These are phyloP conservation scores for Teunomyces atbi DNA, from an alignment of 805 yeast species.

Conservation along the genomic window DNA sequence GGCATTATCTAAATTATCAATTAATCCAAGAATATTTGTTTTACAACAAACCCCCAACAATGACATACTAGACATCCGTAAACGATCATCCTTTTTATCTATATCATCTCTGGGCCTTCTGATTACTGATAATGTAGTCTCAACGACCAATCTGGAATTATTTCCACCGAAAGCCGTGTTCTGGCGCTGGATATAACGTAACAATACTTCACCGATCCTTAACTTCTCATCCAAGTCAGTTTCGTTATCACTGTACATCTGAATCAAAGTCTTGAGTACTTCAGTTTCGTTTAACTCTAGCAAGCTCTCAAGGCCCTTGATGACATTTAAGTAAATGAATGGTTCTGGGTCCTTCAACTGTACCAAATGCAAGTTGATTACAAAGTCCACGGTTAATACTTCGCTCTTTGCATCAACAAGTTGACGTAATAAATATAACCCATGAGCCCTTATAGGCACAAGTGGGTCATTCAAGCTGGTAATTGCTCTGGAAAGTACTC, in stretches of 20 bases:
- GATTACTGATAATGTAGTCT: slow-evolving; percentile 41
- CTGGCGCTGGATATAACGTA: slow-evolving; percentile 52
- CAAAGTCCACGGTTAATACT: slow-evolving; percentile 52
- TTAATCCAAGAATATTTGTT: slow-evolving; percentile 54
- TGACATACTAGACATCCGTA: slow-evolving; percentile 87
- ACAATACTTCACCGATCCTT: slow-evolving; percentile 77
- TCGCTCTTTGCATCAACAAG: slow-evolving; percentile 51
- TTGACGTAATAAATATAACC: slow-evolving; percentile 61
- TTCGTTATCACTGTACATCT: slow-evolving; percentile 33
- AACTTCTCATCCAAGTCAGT: slow-evolving; percentile 63
- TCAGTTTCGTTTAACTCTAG: slow-evolving; percentile 42
- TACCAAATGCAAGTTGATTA: slow-evolving; percentile 56
- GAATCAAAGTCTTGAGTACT: slow-evolving; percentile 37
- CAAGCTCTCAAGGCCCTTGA: slow-evolving; percentile 70
- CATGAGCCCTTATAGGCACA: slow-evolving; percentile 85
- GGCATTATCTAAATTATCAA: slow-evolving; percentile 49
- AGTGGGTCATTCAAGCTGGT: slow-evolving; percentile 70
- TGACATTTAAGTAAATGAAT: slow-evolving; percentile 78
- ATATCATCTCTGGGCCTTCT: slow-evolving; percentile 20
- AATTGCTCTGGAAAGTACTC: slow-evolving; percentile 56
- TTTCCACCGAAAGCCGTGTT: slow-evolving; percentile 49
- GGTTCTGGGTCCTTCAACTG: slow-evolving; percentile 82
- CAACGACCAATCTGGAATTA: slow-evolving; percentile 42
- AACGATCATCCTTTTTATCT: slow-evolving; percentile 49
- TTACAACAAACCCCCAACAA: slow-evolving; percentile 71